Evolutionary conservation across 192 early-diverging fungal genomes (phyloP).

Genomic region (Coemansia sp.): DNA sequence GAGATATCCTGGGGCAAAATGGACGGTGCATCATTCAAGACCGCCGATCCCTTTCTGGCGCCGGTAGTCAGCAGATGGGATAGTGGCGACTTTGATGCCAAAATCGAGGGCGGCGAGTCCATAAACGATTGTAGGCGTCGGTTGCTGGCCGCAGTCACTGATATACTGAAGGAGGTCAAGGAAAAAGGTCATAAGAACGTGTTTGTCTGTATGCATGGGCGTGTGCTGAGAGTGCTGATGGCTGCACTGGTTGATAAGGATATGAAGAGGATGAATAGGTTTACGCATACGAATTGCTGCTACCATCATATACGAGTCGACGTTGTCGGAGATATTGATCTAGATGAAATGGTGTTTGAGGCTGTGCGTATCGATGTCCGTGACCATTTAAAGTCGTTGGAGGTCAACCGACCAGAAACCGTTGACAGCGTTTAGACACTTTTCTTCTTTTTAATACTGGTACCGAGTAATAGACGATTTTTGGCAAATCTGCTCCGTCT

Average conservation of each 20-base stretch:
- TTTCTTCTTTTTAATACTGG: too few relatives aligned
- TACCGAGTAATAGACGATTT: too few relatives aligned
- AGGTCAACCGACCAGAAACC: slow-evolving; percentile 7
- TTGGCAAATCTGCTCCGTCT: not conserved
- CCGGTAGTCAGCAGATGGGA: slow-evolving; percentile 25
- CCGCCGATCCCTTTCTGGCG: slow-evolving; percentile 8
- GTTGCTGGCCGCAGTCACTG: slow-evolving; percentile 23
- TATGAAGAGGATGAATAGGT: slow-evolving; percentile 35
- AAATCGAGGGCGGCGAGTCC: slow-evolving; percentile 40
- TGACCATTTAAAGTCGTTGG: slow-evolving; percentile 27
- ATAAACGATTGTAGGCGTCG: slow-evolving; percentile 37
- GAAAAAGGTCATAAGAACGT: slow-evolving; percentile 21
- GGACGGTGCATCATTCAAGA: slow-evolving; percentile 30
- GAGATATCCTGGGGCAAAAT: slow-evolving; percentile 53
- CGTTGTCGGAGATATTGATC: slow-evolving; percentile 14
- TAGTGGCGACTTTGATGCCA: slow-evolving; percentile 42
- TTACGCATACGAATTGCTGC: slow-evolving; percentile 44
- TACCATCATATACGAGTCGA: slow-evolving; percentile 47
- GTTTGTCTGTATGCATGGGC: slow-evolving; percentile 43
- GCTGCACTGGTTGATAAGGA: slow-evolving; percentile 42
- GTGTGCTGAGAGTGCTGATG: slow-evolving; percentile 52
- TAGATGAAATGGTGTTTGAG: slow-evolving; percentile 28
- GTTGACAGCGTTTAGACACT: not conserved
- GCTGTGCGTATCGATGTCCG: slow-evolving; percentile 36
- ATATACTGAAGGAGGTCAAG: slow-evolving; percentile 21